Percentiles rank a stretch among this genome's conserved stretches.
Evolutionary conservation across 2,329 filamentous ascomycete genomes (phyloP).

Genomic region (Verticillium zaregamsianum): DNA sequence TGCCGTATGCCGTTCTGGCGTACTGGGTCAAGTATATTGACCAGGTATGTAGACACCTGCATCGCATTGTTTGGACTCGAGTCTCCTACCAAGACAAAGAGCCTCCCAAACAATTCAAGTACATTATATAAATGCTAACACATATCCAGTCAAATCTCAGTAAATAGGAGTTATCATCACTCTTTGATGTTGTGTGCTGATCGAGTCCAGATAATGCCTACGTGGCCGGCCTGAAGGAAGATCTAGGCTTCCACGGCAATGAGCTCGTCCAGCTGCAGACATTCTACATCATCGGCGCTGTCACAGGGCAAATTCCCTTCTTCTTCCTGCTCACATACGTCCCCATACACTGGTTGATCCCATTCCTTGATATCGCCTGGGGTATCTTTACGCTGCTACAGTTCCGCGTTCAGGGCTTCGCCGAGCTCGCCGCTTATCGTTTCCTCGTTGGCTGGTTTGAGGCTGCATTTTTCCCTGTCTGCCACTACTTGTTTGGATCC

Average conservation of each 20-base stretch:
- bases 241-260: constrained; percentile 46
- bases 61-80: no score
- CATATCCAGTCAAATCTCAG: constrained; percentile 43
- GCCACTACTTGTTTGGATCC: constrained; percentile 31
- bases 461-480: constrained; percentile 33
- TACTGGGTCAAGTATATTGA: constrained; percentile 56
- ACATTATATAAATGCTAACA: no score
- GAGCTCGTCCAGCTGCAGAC: constrained; percentile 52
- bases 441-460: constrained; percentile 53
- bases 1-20: constrained; percentile 50
- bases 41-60: constrained; percentile 20
- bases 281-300: constrained; percentile 44
- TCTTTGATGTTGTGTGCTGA: constrained; percentile 6
- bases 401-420: constrained; percentile 42
- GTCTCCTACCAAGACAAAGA: no score
- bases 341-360: constrained; percentile 46
- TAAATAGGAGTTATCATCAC: constrained; percentile 15
- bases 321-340: constrained; percentile 43
- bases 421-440: constrained; percentile 47
- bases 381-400: constrained; percentile 53
- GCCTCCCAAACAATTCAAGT: no score
- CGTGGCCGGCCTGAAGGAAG: constrained; percentile 49
- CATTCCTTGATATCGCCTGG: constrained; percentile 48
- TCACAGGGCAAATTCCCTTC: constrained; percentile 47
- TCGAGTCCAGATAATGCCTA: constrained; percentile 43